phyloP scores from a whole-genome alignment of 352 stramenopile species.

The Phytophthora megakarya region DNA sequence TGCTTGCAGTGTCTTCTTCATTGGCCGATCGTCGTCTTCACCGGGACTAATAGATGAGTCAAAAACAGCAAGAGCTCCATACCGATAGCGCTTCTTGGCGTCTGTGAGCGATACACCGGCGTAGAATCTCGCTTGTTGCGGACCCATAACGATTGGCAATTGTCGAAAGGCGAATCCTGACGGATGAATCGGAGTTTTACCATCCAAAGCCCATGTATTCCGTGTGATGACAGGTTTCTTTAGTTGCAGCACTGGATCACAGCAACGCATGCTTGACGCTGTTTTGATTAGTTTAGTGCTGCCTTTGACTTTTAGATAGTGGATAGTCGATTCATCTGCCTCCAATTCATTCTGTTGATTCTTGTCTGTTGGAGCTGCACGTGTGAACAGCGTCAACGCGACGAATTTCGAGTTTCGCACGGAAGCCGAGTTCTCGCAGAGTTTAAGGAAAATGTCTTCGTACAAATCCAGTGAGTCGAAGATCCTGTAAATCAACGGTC shows the following conservation, averaged over 20 bases:
- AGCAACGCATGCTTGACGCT: constrained; percentile 65
- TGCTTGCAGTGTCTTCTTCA: constrained; percentile 36
- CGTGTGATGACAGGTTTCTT: constrained; percentile 52
- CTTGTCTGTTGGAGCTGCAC: constrained; percentile 8
- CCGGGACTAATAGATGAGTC: constrained; percentile 46
- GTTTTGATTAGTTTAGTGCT: constrained; percentile 61
- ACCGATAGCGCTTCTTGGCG: constrained; percentile 39
- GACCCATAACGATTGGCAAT: constrained; percentile 71
- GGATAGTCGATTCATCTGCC: constrained; percentile 10
- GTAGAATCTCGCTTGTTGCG: constrained; percentile 77
- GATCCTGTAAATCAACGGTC: constrained; percentile 35
- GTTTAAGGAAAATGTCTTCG: constrained; percentile 58
- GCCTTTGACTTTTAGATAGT: constrained; percentile 59
- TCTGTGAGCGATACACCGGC: constrained; percentile 65
- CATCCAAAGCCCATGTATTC: constrained; percentile 41
- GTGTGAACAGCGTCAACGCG: constrained; percentile 59
- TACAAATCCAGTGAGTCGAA: constrained; percentile 43
- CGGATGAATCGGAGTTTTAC: constrained; percentile 26
- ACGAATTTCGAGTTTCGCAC: constrained; percentile 58
- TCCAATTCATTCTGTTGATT: constrained; percentile 24
- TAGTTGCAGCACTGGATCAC: constrained; percentile 61
- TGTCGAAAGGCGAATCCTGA: constrained; percentile 55
- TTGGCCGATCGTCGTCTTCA: constrained; percentile 44
- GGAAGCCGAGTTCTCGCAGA: constrained; percentile 55
- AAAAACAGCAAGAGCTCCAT: constrained; percentile 74